Evolutionary conservation across 2,329 filamentous ascomycete species (phyloP), one percentile per base, ranked within the genome.

Genomic region (Zymoseptoria pseudotritici): DNA sequence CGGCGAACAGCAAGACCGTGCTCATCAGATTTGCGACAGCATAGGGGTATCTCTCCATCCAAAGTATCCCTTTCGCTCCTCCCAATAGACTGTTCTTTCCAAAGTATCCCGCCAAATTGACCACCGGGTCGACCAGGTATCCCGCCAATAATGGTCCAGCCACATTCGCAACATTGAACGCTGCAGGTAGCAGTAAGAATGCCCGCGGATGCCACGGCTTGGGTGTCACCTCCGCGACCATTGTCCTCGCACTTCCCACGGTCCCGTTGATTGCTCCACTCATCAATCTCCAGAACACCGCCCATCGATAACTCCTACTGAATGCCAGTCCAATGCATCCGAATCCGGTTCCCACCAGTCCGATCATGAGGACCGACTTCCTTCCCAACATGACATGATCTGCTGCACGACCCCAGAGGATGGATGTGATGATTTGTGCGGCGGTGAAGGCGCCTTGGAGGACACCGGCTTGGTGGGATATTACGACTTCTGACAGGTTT

Each of bases 21-120:
- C 84, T 86, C 51, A 87, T 73, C 1, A 87, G 70, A 66, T 86
- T 87, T 0, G 86, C 84, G 36, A 87, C 72, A 1, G 83, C 83
- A 72, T 83, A 88, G 0, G 85, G 86, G 71, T 86, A 86, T 55
- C 74, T 73, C 46, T 76, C 73, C 76, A 88, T 82, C 85, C 85
- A 88, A 61, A 74, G 71, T 11, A 83, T 83, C 0, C 82, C 83
- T 55, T 77, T 69, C 53, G 76, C 70, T 0, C 81, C 81, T 4
- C 81, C 81, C 58, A 86, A 75, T 0, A 80, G 66, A 7, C 82
- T 82, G 0, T 78, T 79, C 2, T 80, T 78, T 1, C 83, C 84
- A 68, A 88, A 87, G 2, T 84, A 62, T 1, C 72, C 70, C 0
- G 85, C 84, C 59, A 86, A 78, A 6, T 76, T 83, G 42, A 75